Evolutionary conservation across 768 basidiomycete species (phyloP), one percentile per base, ranked within the genome.

Genomic region (Hericium erinaceus): DNA sequence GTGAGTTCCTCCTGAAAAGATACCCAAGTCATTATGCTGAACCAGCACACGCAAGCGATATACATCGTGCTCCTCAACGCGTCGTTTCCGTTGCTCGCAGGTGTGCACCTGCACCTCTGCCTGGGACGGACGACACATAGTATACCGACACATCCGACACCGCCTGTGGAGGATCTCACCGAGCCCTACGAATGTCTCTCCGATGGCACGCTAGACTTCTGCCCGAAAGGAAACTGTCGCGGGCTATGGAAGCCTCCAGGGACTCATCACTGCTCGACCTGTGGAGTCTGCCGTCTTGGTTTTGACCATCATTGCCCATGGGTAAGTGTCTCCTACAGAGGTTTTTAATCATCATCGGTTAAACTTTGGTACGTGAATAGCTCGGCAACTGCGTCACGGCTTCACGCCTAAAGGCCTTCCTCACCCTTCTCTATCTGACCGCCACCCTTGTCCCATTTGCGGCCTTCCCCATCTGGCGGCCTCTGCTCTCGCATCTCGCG

Each of bases 291-390:
- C 22, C 56, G 64, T 39, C n/a, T 65, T 8, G 64, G 57, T 10
- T 65, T 65, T n/a, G 64, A 65, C 51, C 64, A 65, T 39, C 64
- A 65, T 41, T 65, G 64, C 51, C 64, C 63, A 26, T 65, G 64
- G 64, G 64, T 65, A 38, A 48, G 57, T 37, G 3, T 33, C 26
- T 12, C 48, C 33, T 5, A 3, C 3, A 12, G 18, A 28, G 40
- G n/a, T n/a, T n/a, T n/a, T n/a, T n/a, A n/a, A n/a, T n/a, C n/a
- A n/a, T n/a, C n/a, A n/a, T n/a, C n/a, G n/a, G n/a, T n/a, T n/a
- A n/a, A n/a, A n/a, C n/a, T n/a, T n/a, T n/a, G n/a, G n/a, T n/a
- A n/a, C n/a, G n/a, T n/a, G n/a, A n/a, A n/a, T n/a, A n/a, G 64
- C 55, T 65, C 9, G 64, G 64, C 22, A 64, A 62, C 26, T 65